phyloP scores from a whole-genome alignment of 768 basidiomycete genomes.

The Tylopilus sp. region DNA sequence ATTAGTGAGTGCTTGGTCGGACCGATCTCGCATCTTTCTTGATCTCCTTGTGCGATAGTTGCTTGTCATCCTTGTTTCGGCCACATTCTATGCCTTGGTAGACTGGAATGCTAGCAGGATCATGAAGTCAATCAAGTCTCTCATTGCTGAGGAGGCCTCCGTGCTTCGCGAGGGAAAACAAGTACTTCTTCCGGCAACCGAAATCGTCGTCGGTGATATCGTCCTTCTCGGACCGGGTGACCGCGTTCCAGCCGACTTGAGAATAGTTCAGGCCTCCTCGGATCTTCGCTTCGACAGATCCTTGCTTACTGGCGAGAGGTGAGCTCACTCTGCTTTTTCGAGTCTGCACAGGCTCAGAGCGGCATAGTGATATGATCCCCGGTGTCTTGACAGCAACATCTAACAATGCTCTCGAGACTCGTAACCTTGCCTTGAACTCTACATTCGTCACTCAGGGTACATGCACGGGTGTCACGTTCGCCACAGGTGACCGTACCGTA shows the following conservation, averaged over 20 bases:
- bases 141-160: constrained; percentile 55
- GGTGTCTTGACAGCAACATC: constrained; percentile 42
- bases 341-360: constrained; percentile 3
- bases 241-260: constrained; percentile 56
- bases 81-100: constrained; percentile 46
- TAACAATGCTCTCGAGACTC: constrained; percentile 44
- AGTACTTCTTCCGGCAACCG: constrained; percentile 45
- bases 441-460: constrained; percentile 41
- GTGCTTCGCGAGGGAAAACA: constrained; percentile 48
- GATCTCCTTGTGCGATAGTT: constrained; percentile 22
- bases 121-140: constrained; percentile 53
- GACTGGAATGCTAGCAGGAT: constrained; percentile 47
- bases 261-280: constrained; percentile 46
- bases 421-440: constrained; percentile 46
- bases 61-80: constrained; percentile 37
- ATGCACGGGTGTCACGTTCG: constrained; percentile 38
- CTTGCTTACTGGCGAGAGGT: constrained; percentile 47
- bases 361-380: constrained; percentile 38
- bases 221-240: constrained; percentile 49
- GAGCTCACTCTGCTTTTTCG: background rate
- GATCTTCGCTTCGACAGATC: constrained; percentile 51
- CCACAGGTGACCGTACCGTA: constrained; percentile 40
- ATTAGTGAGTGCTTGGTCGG: constrained; percentile 31
- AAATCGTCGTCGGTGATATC: constrained; percentile 55
- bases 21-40: constrained; percentile 5